A percentile compares a stretch with the other conserved stretches of the same genome.
Conservation (phyloP, 2,329 filamentous ascomycete species). For the Phialocephala sp. region DNA sequence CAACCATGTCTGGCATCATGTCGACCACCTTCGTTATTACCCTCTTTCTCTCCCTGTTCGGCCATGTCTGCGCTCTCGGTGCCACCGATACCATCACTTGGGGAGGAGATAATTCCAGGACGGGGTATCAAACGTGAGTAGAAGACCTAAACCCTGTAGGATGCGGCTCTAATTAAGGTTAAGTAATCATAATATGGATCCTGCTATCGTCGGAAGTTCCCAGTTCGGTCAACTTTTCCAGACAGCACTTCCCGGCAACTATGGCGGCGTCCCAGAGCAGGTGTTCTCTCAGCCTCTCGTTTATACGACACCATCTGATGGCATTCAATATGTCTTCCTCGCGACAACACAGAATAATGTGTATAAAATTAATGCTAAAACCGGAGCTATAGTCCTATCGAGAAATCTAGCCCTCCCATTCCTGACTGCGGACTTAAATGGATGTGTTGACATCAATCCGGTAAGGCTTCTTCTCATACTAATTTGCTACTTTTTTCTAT, state of each 20-base stretch:
- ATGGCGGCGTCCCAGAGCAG: slow-evolving; percentile 55
- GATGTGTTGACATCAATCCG: slow-evolving; percentile 55
- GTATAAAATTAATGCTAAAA: slow-evolving; percentile 61
- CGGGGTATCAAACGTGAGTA: slow-evolving; percentile 58
- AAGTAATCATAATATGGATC: slow-evolving; percentile 67
- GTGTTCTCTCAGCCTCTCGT: slow-evolving; percentile 58
- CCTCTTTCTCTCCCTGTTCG: slow-evolving; percentile 32
- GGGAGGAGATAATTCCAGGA: slow-evolving; percentile 61
- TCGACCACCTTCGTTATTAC: slow-evolving; percentile 31
- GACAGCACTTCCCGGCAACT: slow-evolving; percentile 57
- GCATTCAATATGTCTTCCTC: slow-evolving; percentile 59
- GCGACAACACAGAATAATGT: slow-evolving; percentile 64
- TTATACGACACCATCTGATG: slow-evolving; percentile 58
- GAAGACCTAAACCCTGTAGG: slow-evolving; percentile 19
- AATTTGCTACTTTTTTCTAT: too few species aligned
- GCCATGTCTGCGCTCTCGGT: slow-evolving; percentile 33
- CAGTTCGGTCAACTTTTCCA: slow-evolving; percentile 62
- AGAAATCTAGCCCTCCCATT: slow-evolving; percentile 57
- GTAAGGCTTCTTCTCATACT: too few species aligned
- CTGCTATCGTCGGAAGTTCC: slow-evolving; percentile 58
- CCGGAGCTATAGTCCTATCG: slow-evolving; percentile 54
- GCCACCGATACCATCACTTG: slow-evolving; percentile 56
- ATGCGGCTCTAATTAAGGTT: not conserved
- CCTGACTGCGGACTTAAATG: slow-evolving; percentile 51
- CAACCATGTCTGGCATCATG: slow-evolving; percentile 25